Conservation (phyloP, 441 rosid genomes). For the Populus tomentosa region DNA sequence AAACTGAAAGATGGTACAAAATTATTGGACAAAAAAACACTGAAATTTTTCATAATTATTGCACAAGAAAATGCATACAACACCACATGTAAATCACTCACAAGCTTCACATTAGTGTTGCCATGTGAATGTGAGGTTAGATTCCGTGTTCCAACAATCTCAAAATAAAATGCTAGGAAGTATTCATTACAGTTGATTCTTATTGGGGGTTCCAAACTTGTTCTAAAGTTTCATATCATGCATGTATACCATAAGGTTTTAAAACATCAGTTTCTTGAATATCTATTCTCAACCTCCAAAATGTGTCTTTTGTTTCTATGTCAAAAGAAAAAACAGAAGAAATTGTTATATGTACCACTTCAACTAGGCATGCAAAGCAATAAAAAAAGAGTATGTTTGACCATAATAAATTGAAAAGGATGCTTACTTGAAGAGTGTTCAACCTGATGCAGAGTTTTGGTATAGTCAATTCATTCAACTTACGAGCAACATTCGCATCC, state of each 20-base stretch:
- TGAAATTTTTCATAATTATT: too few relatives aligned
- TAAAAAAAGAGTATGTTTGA: not conserved
- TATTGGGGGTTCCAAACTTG: not conserved
- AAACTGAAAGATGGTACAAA: not conserved
- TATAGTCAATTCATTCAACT: constrained; percentile 63
- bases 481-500: constrained; percentile 47
- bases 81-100: not conserved
- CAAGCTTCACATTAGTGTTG: not conserved
- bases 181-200: not conserved
- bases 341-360: not conserved
- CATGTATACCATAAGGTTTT: not conserved
- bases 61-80: not conserved
- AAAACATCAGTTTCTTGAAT: not conserved
- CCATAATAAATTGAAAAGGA: constrained; percentile 3
- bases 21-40: not conserved
- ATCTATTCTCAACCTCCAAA: not conserved
- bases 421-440: constrained; percentile 87
- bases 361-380: not conserved
- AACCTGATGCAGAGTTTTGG: constrained; percentile 87
- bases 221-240: not conserved
- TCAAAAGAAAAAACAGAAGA: not conserved
- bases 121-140: not conserved
- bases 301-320: not conserved
- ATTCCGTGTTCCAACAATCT: not conserved
- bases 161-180: not conserved